Conservation (phyloP, 2,329 filamentous ascomycete species). For the Beauveria caledonica region DNA sequence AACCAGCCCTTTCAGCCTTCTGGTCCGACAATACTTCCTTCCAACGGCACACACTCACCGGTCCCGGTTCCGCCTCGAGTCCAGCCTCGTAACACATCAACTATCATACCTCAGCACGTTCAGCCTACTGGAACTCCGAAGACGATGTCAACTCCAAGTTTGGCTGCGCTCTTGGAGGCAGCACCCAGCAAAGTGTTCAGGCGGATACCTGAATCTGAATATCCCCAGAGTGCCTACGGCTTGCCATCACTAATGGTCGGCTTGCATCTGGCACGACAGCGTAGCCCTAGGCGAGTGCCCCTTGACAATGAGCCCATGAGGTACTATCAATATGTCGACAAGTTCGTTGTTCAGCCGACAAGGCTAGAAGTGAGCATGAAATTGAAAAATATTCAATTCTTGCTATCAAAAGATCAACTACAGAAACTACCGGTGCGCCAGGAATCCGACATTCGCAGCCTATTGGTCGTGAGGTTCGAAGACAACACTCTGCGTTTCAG, state of each 20-base stretch:
- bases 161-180: background rate
- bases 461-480: background rate
- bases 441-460: background rate
- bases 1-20: background rate
- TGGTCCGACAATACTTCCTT: background rate
- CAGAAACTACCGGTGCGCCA: background rate
- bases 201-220: constrained; percentile 24
- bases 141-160: background rate
- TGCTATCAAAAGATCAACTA: background rate
- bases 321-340: constrained; percentile 6
- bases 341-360: background rate
- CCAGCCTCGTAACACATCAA: background rate
- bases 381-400: background rate
- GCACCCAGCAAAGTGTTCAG: background rate
- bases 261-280: constrained; percentile 38
- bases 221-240: constrained; percentile 34
- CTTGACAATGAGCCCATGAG: background rate
- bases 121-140: background rate
- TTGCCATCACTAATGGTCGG: constrained; percentile 32
- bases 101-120: background rate
- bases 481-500: constrained; percentile 4
- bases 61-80: background rate
- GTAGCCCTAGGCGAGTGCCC: constrained; percentile 40
- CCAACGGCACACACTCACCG: background rate
- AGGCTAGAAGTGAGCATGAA: background rate